These are phyloP conservation scores for Aspergillus nomiae DNA, from an alignment of 2,329 filamentous ascomycete species.

Conservation along the genomic window DNA sequence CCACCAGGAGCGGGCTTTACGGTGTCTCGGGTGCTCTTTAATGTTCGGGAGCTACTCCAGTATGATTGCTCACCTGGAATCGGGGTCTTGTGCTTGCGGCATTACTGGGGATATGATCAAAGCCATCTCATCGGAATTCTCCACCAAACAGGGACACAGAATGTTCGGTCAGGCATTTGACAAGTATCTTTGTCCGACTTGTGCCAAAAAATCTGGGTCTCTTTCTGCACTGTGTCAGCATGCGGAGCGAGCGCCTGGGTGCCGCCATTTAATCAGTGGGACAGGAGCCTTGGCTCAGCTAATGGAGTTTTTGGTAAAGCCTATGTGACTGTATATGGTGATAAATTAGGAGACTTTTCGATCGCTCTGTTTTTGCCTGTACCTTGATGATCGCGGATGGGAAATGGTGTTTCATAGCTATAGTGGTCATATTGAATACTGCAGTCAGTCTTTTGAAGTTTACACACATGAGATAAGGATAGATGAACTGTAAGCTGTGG, in stretches of 20 bases:
- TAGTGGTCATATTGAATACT: not conserved
- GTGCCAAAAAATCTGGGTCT: not conserved
- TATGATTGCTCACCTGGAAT: not conserved
- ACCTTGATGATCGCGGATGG: not conserved
- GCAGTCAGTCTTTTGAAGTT: not conserved
- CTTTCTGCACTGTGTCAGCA: not conserved
- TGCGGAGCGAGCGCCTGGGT: not conserved
- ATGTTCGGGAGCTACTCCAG: not conserved
- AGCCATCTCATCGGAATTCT: not conserved
- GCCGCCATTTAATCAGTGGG: not conserved
- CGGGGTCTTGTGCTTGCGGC: not conserved
- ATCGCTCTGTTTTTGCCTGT: not conserved
- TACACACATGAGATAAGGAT: not conserved
- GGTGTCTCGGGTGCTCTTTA: not conserved
- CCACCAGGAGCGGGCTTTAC: not conserved
- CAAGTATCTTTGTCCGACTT: not conserved
- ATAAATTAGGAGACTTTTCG: not conserved
- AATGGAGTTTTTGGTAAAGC: not conserved
- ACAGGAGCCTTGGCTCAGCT: not conserved
- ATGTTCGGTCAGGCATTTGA: not conserved
- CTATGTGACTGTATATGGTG: not conserved
- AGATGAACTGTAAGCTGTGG: not conserved
- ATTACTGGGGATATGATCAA: not conserved
- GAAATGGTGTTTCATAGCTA: not conserved
- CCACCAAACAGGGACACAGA: not conserved